These are phyloP conservation scores for Tetrahymena borealis DNA, from an alignment of 73 alveolate species.

Conservation along the genomic window DNA sequence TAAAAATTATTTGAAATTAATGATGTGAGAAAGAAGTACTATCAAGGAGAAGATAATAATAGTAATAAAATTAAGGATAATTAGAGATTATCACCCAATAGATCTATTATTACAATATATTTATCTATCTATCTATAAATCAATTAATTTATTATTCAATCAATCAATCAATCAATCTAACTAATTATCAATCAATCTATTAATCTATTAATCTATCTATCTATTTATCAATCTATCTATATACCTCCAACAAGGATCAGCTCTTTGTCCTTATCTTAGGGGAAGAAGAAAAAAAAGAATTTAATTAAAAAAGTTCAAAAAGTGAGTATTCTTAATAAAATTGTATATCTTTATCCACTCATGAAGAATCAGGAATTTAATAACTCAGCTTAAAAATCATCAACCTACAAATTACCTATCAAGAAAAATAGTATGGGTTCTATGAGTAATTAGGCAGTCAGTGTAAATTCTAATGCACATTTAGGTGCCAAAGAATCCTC, in stretches of 20 bases:
- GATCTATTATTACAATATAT: too few relatives aligned
- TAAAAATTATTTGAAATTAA: too few relatives aligned
- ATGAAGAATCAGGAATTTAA: neutral
- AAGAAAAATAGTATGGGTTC: constrained; percentile 1
- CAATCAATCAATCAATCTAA: neutral
- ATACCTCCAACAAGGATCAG: neutral
- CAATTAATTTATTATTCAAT: neutral
- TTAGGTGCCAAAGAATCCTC: neutral
- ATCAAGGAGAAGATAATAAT: too few relatives aligned
- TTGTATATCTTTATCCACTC: neutral
- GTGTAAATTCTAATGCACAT: neutral
- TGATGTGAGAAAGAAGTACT: too few relatives aligned
- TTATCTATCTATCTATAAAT: too few relatives aligned
- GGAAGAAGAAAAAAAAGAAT: neutral
- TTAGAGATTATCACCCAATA: too few relatives aligned
- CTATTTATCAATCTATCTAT: neutral
- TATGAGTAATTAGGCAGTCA: neutral
- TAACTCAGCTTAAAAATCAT: neutral
- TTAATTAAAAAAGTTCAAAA: neutral
- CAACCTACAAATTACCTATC: constrained; percentile 2
- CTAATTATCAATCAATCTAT: neutral
- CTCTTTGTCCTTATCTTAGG: neutral
- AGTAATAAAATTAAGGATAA: too few relatives aligned
- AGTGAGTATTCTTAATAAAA: neutral
- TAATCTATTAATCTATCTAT: too few relatives aligned